These are phyloP conservation scores for Tylopilus felleus DNA, from an alignment of 768 basidiomycete genomes.

Conservation along the genomic window DNA sequence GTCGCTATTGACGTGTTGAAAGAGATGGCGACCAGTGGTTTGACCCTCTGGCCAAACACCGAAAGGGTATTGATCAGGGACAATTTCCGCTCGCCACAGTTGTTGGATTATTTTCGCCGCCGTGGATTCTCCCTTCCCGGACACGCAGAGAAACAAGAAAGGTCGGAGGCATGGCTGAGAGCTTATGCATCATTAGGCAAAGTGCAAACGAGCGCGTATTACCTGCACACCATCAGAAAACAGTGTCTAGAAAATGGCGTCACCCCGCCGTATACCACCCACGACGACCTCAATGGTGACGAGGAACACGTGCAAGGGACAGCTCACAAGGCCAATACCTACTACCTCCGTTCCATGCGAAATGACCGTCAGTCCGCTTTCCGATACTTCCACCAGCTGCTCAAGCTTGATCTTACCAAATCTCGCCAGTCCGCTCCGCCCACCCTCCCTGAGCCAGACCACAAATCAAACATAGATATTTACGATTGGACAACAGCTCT, in stretches of 20 bases:
- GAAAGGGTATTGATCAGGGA: slow-evolving; percentile 47
- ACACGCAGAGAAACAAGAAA: background rate
- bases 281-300: background rate
- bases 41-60: slow-evolving; percentile 40
- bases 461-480: slow-evolving; percentile 36
- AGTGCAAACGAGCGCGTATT: slow-evolving; percentile 40
- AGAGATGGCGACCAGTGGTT: slow-evolving; percentile 45
- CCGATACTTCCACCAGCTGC: slow-evolving; percentile 42
- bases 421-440: slow-evolving; percentile 5
- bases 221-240: slow-evolving; percentile 38
- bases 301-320: slow-evolving; percentile 13
- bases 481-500: slow-evolving; percentile 49
- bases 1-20: slow-evolving; percentile 41
- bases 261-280: slow-evolving; percentile 21
- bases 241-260: slow-evolving; percentile 18
- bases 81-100: slow-evolving; percentile 47
- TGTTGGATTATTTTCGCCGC: slow-evolving; percentile 44
- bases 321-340: slow-evolving; percentile 39
- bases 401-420: slow-evolving; percentile 23
- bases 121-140: background rate
- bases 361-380: slow-evolving; percentile 44
- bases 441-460: background rate
- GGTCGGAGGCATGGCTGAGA: slow-evolving; percentile 20
- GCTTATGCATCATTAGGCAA: slow-evolving; percentile 20
- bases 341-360: slow-evolving; percentile 41